Evolutionary conservation across 169 alveolate species (phyloP), one percentile per base, ranked within the genome.

Genomic region (Plasmodium berghei): DNA sequence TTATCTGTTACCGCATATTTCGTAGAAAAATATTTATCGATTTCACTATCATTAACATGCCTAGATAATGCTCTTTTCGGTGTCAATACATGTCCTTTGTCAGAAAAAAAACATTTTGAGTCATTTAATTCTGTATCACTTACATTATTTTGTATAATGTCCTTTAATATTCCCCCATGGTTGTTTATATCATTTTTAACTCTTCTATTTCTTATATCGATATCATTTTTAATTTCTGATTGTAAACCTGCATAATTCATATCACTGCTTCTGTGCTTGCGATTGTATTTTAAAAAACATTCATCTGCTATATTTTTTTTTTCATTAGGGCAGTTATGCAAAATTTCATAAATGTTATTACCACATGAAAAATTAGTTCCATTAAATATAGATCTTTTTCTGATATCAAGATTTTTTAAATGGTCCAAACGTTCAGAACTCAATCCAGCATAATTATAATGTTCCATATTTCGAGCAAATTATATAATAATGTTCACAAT

Each of bases 11-110:
- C 90, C 40, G 77, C 80, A 66, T 80, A 80, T 18, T 80, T 80
- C 9, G 90, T 80, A 45, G 77, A 80, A 80, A 80, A 80, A 80
- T 80, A 80, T 54, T 80, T 80, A 20, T 66, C 54, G n/a, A 80
- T 80, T 80, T 80, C 90, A 48, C 80, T 80, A 64, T 80, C 90
- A 54, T 80, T 40, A 8, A 80, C 80, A 66, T 80, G 90, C 42
- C 90, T 80, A 46, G 90, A 70, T 64, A 80, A 49, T 9, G 52
- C 28, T 70, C 80, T 58, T 70, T 80, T 80, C 0, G 90, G 90
- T 28, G 90, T 80, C 54, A 80, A 80, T 26, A 55, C 80, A 46
- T 66, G 67, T 8, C 90, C 90, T 34, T 80, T 80, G 20, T 80
- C 90, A n/a, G 90, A 80, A 20, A 80, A 18, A 46, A 80, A 80